A percentile compares a stretch with the other conserved stretches of the same genome.
phyloP scores from a whole-genome alignment of 2,329 filamentous ascomycete species.

The Lachnellula subtilissima region DNA sequence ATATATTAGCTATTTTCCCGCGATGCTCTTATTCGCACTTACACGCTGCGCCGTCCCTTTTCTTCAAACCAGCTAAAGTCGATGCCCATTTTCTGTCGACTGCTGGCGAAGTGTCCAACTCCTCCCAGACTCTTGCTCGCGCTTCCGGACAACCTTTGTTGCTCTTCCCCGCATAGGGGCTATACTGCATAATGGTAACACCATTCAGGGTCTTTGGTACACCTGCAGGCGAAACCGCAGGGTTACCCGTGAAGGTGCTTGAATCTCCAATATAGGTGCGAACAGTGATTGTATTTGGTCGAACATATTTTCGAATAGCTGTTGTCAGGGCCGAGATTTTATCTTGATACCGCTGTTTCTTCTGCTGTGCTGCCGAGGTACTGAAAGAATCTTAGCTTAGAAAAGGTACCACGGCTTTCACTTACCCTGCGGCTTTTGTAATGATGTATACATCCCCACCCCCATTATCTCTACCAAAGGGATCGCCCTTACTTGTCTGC shows the following conservation, averaged over 20 bases:
- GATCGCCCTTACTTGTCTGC: neutral
- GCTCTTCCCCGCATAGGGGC: neutral
- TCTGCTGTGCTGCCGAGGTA: neutral
- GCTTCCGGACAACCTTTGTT: neutral
- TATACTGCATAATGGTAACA: neutral
- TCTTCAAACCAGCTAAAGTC: neutral
- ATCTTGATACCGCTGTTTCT: neutral
- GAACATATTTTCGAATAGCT: neutral
- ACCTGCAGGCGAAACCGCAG: neutral
- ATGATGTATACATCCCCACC: neutral
- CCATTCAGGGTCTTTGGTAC: neutral
- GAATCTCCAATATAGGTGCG: neutral
- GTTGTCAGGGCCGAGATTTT: neutral
- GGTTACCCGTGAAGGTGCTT: neutral
- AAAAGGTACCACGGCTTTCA: neutral
- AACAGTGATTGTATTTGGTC: neutral
- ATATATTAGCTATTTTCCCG: neutral
- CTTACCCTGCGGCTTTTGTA: neutral
- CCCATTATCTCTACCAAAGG: neutral
- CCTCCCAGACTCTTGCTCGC: neutral
- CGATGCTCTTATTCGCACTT: neutral
- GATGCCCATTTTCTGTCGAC: neutral
- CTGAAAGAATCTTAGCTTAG: neutral
- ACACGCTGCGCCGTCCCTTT: neutral
- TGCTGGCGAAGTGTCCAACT: neutral